These are phyloP conservation scores for Lentinula sp. DNA, from an alignment of 768 basidiomycete genomes.

Conservation along the genomic window DNA sequence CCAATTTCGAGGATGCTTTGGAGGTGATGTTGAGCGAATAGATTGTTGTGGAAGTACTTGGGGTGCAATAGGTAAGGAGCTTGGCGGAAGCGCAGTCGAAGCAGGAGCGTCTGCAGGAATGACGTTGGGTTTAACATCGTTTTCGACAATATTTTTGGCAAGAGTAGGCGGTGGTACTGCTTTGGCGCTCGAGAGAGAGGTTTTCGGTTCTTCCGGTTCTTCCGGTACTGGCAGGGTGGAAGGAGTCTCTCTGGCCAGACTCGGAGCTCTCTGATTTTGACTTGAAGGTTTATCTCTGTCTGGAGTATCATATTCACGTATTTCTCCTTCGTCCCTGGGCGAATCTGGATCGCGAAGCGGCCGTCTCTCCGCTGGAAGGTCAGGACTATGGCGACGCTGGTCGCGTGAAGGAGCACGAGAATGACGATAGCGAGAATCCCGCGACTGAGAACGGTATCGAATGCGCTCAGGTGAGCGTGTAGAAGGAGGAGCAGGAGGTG, in stretches of 20 bases:
- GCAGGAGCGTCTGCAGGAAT: not conserved
- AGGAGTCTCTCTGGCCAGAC: not conserved
- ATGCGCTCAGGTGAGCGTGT: not conserved
- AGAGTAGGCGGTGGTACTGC: not conserved
- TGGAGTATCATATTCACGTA: constrained; percentile 1
- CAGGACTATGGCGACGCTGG: not conserved
- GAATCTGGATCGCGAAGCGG: not conserved
- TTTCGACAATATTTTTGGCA: not conserved
- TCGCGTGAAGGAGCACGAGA: not conserved
- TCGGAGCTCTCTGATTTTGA: not conserved
- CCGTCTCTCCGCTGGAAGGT: not conserved
- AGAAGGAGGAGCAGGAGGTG: not conserved
- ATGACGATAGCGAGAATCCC: not conserved
- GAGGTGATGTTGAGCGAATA: not conserved
- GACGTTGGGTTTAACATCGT: not conserved
- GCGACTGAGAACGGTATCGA: not conserved
- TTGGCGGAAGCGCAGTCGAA: not conserved
- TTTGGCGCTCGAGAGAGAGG: not conserved
- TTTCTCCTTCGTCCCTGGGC: not conserved
- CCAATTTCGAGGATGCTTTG: constrained; percentile 4
- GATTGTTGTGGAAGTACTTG: not conserved
- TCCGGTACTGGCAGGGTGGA: not conserved
- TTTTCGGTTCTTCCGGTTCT: not conserved
- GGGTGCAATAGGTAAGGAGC: not conserved
- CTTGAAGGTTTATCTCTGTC: not conserved